Base-by-base conservation (phyloP, 176 grass and related monocot genomes). In the Carex cristatella region DNA sequence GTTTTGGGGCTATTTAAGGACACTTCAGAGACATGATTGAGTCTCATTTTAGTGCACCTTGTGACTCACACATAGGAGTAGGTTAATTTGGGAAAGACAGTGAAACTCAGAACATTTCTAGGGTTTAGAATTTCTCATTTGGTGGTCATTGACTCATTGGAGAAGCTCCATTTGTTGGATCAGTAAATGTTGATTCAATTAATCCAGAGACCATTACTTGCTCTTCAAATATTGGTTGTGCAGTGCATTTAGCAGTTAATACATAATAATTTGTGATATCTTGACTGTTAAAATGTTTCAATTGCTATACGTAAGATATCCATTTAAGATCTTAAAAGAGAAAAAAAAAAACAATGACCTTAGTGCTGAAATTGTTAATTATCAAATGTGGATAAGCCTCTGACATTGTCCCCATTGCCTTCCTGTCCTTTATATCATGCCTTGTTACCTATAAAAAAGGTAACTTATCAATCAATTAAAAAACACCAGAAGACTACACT, bases 361-460 rank as follows among this genome's bases (percentile, higher is more conserved):
- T 84, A 0, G 84, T 91, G 80, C 80, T 89, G 86, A 95, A 94
- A 58, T 95, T 99, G 32, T 99, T 91, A 66, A 99, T 79, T 83
- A 95, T 89, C 81, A 95, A 73, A 85, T 99, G 93, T 2, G 96
- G 96, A 84, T 99, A 95, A 85, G 96, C 96, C 88, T 94, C 85
- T 70, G 91, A 99, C 93, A 95, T 99, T 85, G 92, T 99, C 2
- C 93, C 96, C 54, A 98, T 89, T 0, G 90, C 53, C 49, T 98
- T 98, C 81, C 88, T 95, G 88, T 99, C 96, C 61, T 95, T 94
- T 65, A 99, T 94, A 86, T 95, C 93, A 69, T 99, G 93, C 0
- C 90, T 89, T 75, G 91, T 99, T 48, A 99, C 93, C 91, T 99
- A 70, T 60, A 19, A 62, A 10, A 74, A 82, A 1, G 11, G 27